Conservation (phyloP, 1,284 basidiomycete species). For the Porogramme epimiltina region DNA sequence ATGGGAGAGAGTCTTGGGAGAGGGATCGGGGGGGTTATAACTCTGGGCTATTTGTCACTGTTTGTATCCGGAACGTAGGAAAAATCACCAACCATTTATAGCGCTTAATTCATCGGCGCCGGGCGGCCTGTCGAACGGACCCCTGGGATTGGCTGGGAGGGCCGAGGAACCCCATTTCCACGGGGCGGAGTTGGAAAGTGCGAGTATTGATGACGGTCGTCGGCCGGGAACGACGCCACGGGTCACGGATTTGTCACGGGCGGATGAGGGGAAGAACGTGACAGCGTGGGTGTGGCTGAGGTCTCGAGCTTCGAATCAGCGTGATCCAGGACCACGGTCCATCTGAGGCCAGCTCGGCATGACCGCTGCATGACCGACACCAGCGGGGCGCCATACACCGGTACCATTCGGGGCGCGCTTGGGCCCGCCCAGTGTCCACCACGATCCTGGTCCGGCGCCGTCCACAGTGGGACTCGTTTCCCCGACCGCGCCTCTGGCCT, state of each 20-base stretch:
- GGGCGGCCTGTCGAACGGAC: conserved; percentile 17
- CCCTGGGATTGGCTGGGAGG: conserved; percentile 18
- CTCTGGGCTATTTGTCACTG: conserved; percentile 27
- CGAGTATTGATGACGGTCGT: conserved; percentile 15
- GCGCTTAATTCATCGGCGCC: conserved; percentile 21
- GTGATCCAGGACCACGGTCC: no score
- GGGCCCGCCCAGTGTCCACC: not conserved
- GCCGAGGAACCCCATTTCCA: conserved; percentile 18
- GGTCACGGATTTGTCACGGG: conserved; percentile 19
- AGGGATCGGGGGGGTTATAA: conserved; percentile 24
- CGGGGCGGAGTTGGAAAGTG: conserved; percentile 20
- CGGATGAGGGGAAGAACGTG: conserved; percentile 9
- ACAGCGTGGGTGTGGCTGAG: conserved; percentile 11
- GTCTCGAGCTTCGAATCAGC: conserved; percentile 10
- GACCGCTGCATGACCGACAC: conserved; percentile 1
- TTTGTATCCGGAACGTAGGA: conserved; percentile 25
- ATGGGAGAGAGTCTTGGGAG: conserved; percentile 24
- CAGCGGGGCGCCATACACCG: not conserved
- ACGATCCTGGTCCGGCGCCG: no score
- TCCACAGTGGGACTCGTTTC: conserved; percentile 8
- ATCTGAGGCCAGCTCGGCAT: no score
- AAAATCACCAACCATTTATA: conserved; percentile 21
- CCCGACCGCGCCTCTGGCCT: no score
- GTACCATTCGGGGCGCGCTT: no score
- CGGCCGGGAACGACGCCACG: conserved; percentile 10